Evolutionary conservation across 208 protist genomes (phyloP), one percentile per base, ranked within the genome.

Genomic region (Wallacemonas sp.): DNA sequence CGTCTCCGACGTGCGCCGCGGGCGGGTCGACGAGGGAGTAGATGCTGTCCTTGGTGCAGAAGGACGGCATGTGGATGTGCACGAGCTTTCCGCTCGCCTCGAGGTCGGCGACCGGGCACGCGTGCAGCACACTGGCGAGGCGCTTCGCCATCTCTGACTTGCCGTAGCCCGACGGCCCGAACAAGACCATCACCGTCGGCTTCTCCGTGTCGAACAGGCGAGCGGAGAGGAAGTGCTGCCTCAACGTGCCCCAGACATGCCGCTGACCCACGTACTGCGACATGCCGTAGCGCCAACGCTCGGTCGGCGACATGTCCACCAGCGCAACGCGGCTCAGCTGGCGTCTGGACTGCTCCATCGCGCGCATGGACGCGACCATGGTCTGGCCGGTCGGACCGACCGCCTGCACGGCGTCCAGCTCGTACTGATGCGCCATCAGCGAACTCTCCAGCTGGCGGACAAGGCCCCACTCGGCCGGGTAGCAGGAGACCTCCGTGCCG

Each of bases 21-120:
- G 90, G 90, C 20, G 90, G 90, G 70, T 95, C 90, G 23, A 95
- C 87, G 11, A 95, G 77, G 8, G 90, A 95, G 76, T 95, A 93
- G 45, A 95, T 91, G 65, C 82, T 87, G 67, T 95, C 86, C 38
- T 81, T 83, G 18, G 90, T 95, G 74, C 86, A 91, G 57, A 92
- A 93, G 8, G 84, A 92, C 33, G 86, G 86, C 72, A 93, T 89
- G 72, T 95, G 86, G 44, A 95, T 90, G 68, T 87, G 77, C 12
- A 95, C 78, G 39, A 95, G 75, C 57, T 91, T 86, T 16, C 90
- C 90, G 2, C 65, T 68, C 1, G 72, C 41, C 70, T 95, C 87
- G 38, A 89, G 54, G 20, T 74, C 69, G 25, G 48, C 46, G n/a
- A 61, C 26, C n/a, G 76, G 69, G 31, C 63, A 52, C 20, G 70